Evolutionary conservation across 2,329 filamentous ascomycete genomes (phyloP).

Genomic region (Coniella vitis): DNA sequence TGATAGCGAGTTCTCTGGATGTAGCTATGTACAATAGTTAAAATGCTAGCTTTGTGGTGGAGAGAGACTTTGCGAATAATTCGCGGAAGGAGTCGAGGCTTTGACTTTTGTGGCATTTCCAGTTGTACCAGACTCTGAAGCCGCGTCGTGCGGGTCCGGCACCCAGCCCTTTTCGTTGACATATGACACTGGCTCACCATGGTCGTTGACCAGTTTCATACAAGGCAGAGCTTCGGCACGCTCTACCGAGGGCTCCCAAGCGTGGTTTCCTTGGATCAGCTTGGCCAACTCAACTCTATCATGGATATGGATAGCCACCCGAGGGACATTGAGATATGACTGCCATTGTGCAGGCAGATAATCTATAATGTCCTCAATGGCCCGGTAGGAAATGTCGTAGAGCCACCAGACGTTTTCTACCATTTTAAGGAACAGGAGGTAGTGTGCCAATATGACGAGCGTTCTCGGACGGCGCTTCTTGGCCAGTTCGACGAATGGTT

Average conservation of each 20-base stretch:
- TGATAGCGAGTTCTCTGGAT: not conserved
- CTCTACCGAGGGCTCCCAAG: constrained; percentile 29
- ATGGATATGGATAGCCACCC: constrained; percentile 28
- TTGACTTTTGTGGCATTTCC: not conserved
- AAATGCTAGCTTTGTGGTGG: not conserved
- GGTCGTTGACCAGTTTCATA: constrained; percentile 15
- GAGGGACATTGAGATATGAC: constrained; percentile 34
- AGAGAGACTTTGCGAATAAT: not conserved
- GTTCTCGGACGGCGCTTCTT: constrained; percentile 36
- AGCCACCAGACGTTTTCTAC: constrained; percentile 42
- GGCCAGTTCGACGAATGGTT: constrained; percentile 36
- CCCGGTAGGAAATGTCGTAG: constrained; percentile 35
- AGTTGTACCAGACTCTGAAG: not conserved
- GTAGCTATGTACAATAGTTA: not conserved
- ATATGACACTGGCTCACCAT: constrained; percentile 11
- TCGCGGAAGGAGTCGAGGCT: not conserved
- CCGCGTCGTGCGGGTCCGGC: not conserved
- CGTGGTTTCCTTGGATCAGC: constrained; percentile 37
- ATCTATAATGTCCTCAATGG: constrained; percentile 37
- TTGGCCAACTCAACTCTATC: constrained; percentile 31
- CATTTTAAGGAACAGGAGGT: constrained; percentile 43
- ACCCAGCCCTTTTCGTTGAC: constrained; percentile 5
- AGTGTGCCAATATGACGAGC: constrained; percentile 46
- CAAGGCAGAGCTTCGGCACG: not conserved
- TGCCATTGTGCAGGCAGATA: constrained; percentile 35